Percentiles rank a stretch among this genome's conserved stretches.
These are phyloP conservation scores for Tephrocybe sp. DNA, from an alignment of 768 basidiomycete species.

Conservation along the genomic window DNA sequence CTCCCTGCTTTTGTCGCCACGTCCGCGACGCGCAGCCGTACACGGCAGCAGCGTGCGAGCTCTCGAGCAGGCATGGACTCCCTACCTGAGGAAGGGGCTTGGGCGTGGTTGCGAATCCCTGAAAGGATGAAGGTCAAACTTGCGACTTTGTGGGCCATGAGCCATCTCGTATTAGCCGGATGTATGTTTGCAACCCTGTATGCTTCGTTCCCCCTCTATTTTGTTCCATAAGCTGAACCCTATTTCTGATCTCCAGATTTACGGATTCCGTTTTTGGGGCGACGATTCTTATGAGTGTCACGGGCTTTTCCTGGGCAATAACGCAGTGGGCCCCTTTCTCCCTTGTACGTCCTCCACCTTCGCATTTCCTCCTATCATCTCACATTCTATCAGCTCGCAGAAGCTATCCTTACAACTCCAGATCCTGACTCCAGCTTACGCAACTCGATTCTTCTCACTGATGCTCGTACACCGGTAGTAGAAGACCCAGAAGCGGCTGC, in stretches of 20 bases:
- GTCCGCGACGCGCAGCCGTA: slow-evolving; percentile 7
- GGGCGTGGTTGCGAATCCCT: slow-evolving; percentile 27
- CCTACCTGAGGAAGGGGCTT: background rate
- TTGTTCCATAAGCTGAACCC: background rate
- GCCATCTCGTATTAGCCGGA: slow-evolving; percentile 67
- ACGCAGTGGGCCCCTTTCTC: slow-evolving; percentile 93
- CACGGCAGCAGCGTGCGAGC: background rate
- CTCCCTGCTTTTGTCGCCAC: slow-evolving; percentile 61
- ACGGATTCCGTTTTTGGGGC: slow-evolving; percentile 68
- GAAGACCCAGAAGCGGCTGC: slow-evolving; percentile 28
- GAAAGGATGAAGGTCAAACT: slow-evolving; percentile 57
- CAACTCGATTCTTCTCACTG: slow-evolving; percentile 39
- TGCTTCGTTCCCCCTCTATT: slow-evolving; percentile 28
- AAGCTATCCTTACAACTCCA: slow-evolving; percentile 78
- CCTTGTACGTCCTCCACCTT: slow-evolving; percentile 47
- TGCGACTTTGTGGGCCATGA: slow-evolving; percentile 72
- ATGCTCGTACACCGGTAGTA: slow-evolving; percentile 36
- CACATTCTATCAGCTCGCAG: slow-evolving; percentile 58
- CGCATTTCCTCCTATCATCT: background rate
- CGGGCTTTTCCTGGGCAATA: slow-evolving; percentile 92
- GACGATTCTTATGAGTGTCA: slow-evolving; percentile 70
- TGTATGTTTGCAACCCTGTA: slow-evolving; percentile 87
- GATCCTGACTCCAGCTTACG: slow-evolving; percentile 29
- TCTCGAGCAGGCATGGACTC: background rate
- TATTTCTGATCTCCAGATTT: slow-evolving; percentile 44